These are phyloP conservation scores for Rosa rugosa DNA, from an alignment of 306 rosid genomes.

Conservation along the genomic window DNA sequence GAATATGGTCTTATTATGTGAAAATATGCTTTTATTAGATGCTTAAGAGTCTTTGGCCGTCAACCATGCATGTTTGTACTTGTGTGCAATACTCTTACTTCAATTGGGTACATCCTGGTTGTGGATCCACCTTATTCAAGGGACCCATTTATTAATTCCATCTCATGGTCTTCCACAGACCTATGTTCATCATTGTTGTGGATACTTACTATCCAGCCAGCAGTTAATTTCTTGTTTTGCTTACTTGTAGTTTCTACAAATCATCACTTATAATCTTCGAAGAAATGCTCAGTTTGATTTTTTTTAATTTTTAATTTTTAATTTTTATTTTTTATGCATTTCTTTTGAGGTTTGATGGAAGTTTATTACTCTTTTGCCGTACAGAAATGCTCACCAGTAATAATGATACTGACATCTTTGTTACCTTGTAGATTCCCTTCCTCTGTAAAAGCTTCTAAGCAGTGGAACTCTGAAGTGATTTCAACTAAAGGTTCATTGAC, in stretches of 20 bases:
- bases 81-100: not conserved
- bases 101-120: too few relatives aligned
- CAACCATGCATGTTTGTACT: not conserved
- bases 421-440: constrained; percentile 64
- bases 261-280: not conserved
- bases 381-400: constrained; percentile 19
- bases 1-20: constrained; percentile 2
- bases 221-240: not conserved
- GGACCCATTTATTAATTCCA: not conserved
- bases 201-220: not conserved
- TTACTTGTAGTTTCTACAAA: not conserved
- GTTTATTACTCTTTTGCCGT: constrained; percentile 6
- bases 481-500: constrained; percentile 69
- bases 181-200: not conserved
- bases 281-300: constrained; percentile 3
- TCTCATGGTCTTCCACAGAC: not conserved
- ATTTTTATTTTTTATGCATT: constrained; percentile 8
- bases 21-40: not conserved
- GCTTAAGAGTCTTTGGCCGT: not conserved
- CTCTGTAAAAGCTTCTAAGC: constrained; percentile 47
- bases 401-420: constrained; percentile 12
- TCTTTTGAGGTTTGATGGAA: constrained; percentile 2
- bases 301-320: too few relatives aligned
- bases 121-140: not conserved
- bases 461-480: constrained; percentile 47